Evolutionary conservation across 441 rosid genomes (phyloP), one percentile per base, ranked within the genome.

Genomic region (Jatropha multifida): DNA sequence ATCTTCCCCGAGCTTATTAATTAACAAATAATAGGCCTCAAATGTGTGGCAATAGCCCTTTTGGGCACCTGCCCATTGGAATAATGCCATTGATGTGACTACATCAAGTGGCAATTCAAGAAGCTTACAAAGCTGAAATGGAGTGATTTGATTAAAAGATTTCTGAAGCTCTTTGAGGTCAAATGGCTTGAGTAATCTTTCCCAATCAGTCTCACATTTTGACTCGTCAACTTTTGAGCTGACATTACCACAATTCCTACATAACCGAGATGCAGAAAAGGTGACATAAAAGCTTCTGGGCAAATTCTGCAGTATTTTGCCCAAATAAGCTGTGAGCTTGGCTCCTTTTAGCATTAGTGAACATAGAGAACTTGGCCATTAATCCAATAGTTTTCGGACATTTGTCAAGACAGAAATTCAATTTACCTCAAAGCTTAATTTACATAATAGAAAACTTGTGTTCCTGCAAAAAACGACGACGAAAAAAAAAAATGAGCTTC

Each of bases 111-210:
- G 94, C 82, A 90, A 87, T 77, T 79, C 78, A 41, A 94, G 92
- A 67, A 94, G 78, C 78, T 86, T 91, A 80, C 92, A 87, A 40
- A 94, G 91, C 84, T 92, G 92, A 72, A 75, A 81, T 11, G 97
- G 97, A 7, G 96, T 91, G 41, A 94, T 83, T 73, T 78, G 82
- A 26, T 75, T 77, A 26, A 89, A 70, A 7, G 92, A 85, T 37
- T 81, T 82, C 59, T 88, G 83, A 68, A 90, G 93, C 38, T 86
- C 91, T 70, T 83, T 85, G 55, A 94, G 73, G 77, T 92, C 93
- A 72, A 88, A 92, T 62, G 97, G 97, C 76, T 86, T 92, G 78
- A 92, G 88, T 77, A 92, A 84, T 77, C 86, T 91, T 85, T 92
- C 97, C 96, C 97, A 91, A 74, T 94, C 94, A 26, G 83, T 91